Evolutionary conservation across 495 filamentous ascomycete species (phyloP).

Genomic region (Neurospora intermedia): DNA sequence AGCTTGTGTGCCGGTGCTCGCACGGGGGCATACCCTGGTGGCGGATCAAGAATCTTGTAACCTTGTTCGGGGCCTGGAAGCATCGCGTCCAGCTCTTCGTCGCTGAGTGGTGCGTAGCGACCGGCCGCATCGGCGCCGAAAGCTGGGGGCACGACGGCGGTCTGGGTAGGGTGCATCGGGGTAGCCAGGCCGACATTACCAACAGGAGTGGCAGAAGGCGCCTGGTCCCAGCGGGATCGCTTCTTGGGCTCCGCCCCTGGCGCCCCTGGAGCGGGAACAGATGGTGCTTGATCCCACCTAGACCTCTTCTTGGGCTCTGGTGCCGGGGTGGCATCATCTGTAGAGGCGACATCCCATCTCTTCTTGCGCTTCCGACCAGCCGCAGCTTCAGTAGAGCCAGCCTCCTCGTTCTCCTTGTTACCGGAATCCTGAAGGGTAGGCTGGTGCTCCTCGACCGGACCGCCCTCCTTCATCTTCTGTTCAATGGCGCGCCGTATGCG

Average conservation of each 20-base stretch:
- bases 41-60: constrained; percentile 87
- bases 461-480: constrained; percentile 46
- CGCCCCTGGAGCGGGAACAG: constrained; percentile 40
- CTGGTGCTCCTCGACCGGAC: constrained; percentile 48
- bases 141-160: constrained; percentile 40
- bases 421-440: constrained; percentile 55
- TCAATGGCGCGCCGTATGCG: constrained; percentile 72
- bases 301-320: constrained; percentile 62
- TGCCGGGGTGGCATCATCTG: constrained; percentile 29
- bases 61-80: constrained; percentile 69
- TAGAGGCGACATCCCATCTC: constrained; percentile 72
- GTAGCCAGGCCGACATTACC: constrained; percentile 74
- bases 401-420: constrained; percentile 63
- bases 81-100: constrained; percentile 90
- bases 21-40: constrained; percentile 84
- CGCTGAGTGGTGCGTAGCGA: constrained; percentile 69
- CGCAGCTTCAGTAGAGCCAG: constrained; percentile 54
- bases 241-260: constrained; percentile 47
- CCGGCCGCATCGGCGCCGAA: constrained; percentile 78
- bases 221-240: constrained; percentile 84
- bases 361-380: constrained; percentile 75
- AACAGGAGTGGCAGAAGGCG: constrained; percentile 73
- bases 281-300: constrained; percentile 83
- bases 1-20: constrained; percentile 66
- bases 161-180: constrained; percentile 73